A percentile compares a stretch with the other conserved stretches of the same genome.
phyloP scores from a whole-genome alignment of 2,329 filamentous ascomycete genomes.

The Hymenoscyphus fructigenus region DNA sequence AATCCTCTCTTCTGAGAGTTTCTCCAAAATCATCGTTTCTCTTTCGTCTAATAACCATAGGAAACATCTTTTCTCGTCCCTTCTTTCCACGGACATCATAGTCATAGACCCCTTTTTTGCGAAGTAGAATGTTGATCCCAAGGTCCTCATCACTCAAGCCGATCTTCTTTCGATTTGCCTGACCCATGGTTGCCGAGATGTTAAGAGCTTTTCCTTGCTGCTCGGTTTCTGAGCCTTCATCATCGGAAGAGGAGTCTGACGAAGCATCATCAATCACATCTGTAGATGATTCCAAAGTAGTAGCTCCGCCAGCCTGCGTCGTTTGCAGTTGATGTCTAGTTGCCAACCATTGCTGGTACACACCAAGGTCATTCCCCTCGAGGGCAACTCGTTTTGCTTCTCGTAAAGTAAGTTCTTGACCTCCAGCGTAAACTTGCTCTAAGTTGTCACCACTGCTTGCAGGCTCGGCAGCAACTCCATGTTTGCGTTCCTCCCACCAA shows the following conservation, averaged over 20 bases:
- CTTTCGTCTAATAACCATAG: constrained; percentile 75
- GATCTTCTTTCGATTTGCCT: constrained; percentile 81
- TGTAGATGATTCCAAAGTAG: constrained; percentile 65
- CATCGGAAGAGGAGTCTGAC: constrained; percentile 80
- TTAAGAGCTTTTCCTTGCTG: constrained; percentile 92
- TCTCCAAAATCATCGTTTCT: constrained; percentile 92
- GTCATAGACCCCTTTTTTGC: constrained; percentile 87
- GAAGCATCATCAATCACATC: constrained; percentile 79
- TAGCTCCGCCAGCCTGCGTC: constrained; percentile 69
- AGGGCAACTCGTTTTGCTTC: constrained; percentile 65
- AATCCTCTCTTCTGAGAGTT: constrained; percentile 89
- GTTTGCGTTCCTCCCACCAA: constrained; percentile 69
- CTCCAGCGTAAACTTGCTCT: constrained; percentile 66
- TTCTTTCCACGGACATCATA: constrained; percentile 90
- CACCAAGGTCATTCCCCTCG: constrained; percentile 70
- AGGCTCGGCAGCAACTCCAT: constrained; percentile 61
- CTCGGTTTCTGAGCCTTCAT: constrained; percentile 85
- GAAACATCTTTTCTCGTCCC: constrained; percentile 89
- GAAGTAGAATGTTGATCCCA: constrained; percentile 85
- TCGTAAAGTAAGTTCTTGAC: constrained; percentile 58
- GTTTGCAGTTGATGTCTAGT: constrained; percentile 85
- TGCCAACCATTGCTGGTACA: constrained; percentile 91
- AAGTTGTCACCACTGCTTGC: constrained; percentile 54
- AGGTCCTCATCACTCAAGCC: constrained; percentile 86
- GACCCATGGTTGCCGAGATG: constrained; percentile 79